Base-by-base conservation (phyloP, 1,284 basidiomycete genomes). In the Fistulinella cinereoalba region DNA sequence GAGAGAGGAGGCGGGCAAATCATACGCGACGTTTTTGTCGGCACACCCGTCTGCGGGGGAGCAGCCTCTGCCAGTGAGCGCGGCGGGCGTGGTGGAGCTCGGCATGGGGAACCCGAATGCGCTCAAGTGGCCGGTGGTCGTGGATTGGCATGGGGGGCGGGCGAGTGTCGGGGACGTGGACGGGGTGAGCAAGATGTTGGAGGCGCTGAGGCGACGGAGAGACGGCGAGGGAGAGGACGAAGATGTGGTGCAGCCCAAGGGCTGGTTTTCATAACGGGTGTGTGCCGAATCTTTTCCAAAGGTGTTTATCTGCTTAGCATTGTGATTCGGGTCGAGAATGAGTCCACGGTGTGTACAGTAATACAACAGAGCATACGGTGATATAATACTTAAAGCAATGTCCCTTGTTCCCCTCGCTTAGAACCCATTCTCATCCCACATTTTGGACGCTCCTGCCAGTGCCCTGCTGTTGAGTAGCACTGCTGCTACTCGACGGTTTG, bases 121-220 rank as follows among this genome's bases (percentile, higher is more conserved):
- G 13, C 60, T 88, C 51, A 86, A 81, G 56, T 89, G 85, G 84
- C 86, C 87, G 0, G 76, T 89, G 39, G 84, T 89, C 1, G 87
- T 89, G 3, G 80, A 89, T 55, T 89, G 87, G 86, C 64, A 71
- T n/a, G 74, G 70, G n/a, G 86, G 86, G 1, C 72, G 72, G 36
- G 84, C 79, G 11, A 75, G 74, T 22, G 66, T 88, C 0, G 86
- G 86, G 0, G 77, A 83, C 46, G 67, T 82, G n/a, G 80, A 85
- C 7, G 80, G 81, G 16, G 85, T 88, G 15, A 77, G 74, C 42
- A 59, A 60, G 2, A 81, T 89, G 13, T 56, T 88, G 58, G 85
- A 88, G 54, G 70, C 67, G 37, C 52, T 88, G 44, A 69, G 84
- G 55, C 77, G 77, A 65, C 75, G 71, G 50, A 67, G 85, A 44